Base-by-base conservation (phyloP, 2,329 filamentous ascomycete genomes). In the Nemania sp. region DNA sequence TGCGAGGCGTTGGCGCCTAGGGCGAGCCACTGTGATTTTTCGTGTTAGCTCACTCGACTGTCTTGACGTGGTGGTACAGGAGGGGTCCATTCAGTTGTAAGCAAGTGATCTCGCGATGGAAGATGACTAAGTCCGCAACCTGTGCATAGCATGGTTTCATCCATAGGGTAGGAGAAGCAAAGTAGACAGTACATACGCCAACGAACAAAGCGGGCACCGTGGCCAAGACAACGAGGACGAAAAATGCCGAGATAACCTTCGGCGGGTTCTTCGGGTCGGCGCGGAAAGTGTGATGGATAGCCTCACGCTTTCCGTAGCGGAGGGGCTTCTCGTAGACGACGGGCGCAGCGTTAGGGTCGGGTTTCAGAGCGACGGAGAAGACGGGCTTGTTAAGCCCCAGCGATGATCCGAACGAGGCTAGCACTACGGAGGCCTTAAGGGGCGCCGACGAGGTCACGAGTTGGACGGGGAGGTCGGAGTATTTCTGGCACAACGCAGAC, bases 251-350 rank as follows among this genome's bases (percentile, higher is more conserved):
- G 60, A 97, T 82, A 57, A 94, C 70, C 72, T 86, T 84, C 41
- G 91, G 89, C 19, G 92, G 91, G 72, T 84, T 96, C 73, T 82
- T 83, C 39, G 91, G 84, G 66, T 93, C 91, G 12, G 79, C 73
- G 60, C 84, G 86, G 84, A 97, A 99, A 65, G 88, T 89, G 77
- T 99, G 94, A 76, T 90, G 83, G 69, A 99, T 97, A 74, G 95
- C 89, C 8, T 84, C 77, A 62, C 86, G 83, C 75, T 90, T 89
- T 69, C 88, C 89, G 73, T 96, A 97, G 73, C 93, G 88, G 61
- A 92, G 74, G 8, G 90, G 85, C 63, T 83, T 77, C 64, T 89
- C 81, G 66, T 85, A 82, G 51, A 79, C 73, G 17, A 84, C 78
- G 14, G 83, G 69, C 2, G 88, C 79, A 3, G 77, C 73, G 65